Base-by-base conservation (phyloP, 129 eudicot species). In the Centrapalus pauciflorus region DNA sequence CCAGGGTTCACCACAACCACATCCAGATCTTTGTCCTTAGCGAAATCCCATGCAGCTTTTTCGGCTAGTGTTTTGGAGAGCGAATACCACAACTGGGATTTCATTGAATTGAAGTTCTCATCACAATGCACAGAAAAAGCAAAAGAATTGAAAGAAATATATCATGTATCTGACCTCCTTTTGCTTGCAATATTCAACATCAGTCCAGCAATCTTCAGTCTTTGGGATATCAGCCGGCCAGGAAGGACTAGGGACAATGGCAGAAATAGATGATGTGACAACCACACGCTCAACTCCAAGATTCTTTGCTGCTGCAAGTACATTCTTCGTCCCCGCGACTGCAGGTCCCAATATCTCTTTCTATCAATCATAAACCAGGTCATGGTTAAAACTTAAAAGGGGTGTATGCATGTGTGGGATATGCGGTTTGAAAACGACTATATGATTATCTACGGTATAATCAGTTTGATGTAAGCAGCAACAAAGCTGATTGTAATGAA, bases 1-100 rank as follows among this genome's bases (percentile, higher is more conserved):
- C 96, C 96, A 52, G 98, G 98, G 73, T 93, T 88, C 50, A 93
- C 96, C 70, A 88, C 92, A 32, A 86, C 98, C 45, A 93, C 57
- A 45, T 86, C 92, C 71, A 93, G 45, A 43, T 73, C 86, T 51
- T 93, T 85, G 52, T 88, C 96, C 76, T 88, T 77, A 19, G 95
- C 81, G 56, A 85, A 93, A 56, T 88, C 84, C 96, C 96, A 93
- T 57, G 96, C 92, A 48, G 92, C 95, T 69, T 93, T 86, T 65
- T 93, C 98, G 56, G 98, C 95, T 41, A 79, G 74, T 35, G 88
- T 88, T 81, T 88, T 93, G 5, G 98, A 93, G 13, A 84, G 84
- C 7, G 96, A 83, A 86, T 93, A 93, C 98, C 98, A 93, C 25
- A 88, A 25, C 98, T 88, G 64, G 38, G 52, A 64, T 74, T n/a